phyloP scores from a whole-genome alignment of 306 rosid species.

The Malus orientalis region DNA sequence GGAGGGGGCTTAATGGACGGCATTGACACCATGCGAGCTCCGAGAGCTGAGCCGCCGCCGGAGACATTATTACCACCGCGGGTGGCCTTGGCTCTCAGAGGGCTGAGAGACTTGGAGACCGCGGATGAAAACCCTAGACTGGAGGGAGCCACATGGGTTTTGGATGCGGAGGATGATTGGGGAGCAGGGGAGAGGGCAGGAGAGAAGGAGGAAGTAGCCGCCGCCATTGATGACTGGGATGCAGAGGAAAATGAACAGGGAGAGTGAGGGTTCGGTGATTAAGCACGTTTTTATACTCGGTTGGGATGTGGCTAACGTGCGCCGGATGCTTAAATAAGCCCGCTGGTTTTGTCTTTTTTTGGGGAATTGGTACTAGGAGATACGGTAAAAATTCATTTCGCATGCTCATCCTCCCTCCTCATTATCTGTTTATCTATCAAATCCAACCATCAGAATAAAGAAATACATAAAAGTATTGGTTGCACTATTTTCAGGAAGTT shows the following conservation, averaged over 20 bases:
- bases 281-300: background rate
- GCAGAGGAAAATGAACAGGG: background rate
- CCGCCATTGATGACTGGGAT: slow-evolving; percentile 17
- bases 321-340: background rate
- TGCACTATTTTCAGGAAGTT: too few relatives aligned
- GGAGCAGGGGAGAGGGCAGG: slow-evolving; percentile 23
- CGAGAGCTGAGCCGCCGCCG: slow-evolving; percentile 35
- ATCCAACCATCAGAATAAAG: too few relatives aligned
- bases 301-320: background rate
- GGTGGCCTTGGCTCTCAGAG: slow-evolving; percentile 24
- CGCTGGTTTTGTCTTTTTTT: background rate
- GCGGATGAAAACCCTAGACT: slow-evolving; percentile 27
- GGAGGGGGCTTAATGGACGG: slow-evolving; percentile 30
- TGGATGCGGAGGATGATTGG: slow-evolving; percentile 4
- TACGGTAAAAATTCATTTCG: background rate
- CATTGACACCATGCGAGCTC: slow-evolving; percentile 67
- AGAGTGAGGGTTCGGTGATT: background rate
- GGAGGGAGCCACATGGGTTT: background rate
- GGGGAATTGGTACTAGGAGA: background rate
- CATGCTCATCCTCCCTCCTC: background rate
- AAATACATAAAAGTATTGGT: too few relatives aligned
- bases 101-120: slow-evolving; percentile 15
- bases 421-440: too few relatives aligned
- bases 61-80: background rate
- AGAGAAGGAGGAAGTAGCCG: slow-evolving; percentile 32